phyloP scores from a whole-genome alignment of 371 early-diverging fungal species.

The Smittium culicis region DNA sequence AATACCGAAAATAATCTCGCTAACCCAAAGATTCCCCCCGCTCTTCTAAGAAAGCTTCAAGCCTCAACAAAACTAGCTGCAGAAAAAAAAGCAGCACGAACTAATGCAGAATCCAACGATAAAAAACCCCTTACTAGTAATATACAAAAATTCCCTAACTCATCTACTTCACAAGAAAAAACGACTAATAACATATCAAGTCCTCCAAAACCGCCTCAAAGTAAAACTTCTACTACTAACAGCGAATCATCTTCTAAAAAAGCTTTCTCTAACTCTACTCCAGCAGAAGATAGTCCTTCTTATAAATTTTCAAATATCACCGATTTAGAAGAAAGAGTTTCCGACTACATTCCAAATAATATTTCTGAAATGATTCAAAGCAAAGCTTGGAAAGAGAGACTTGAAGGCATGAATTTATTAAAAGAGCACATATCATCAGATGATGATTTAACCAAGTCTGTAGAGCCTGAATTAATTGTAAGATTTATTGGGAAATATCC shows the following conservation, averaged over 20 bases:
- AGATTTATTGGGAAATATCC: slow-evolving; percentile 65
- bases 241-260: background rate
- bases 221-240: background rate
- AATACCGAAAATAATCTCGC: slow-evolving; percentile 29
- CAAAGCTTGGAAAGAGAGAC: slow-evolving; percentile 71
- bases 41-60: slow-evolving; percentile 31
- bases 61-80: slow-evolving; percentile 43
- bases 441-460: slow-evolving; percentile 23
- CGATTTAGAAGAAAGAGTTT: slow-evolving; percentile 46
- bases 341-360: slow-evolving; percentile 42
- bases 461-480: slow-evolving; percentile 74
- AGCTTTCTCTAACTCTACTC: slow-evolving; percentile 10
- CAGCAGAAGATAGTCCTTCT: slow-evolving; percentile 46
- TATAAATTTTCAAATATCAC: slow-evolving; percentile 45
- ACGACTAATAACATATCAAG: background rate
- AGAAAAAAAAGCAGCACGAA: slow-evolving; percentile 43
- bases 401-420: slow-evolving; percentile 70
- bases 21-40: slow-evolving; percentile 29
- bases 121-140: slow-evolving; percentile 32
- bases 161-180: slow-evolving; percentile 28
- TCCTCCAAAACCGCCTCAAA: background rate
- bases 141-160: slow-evolving; percentile 31
- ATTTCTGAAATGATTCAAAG: slow-evolving; percentile 48
- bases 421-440: slow-evolving; percentile 41
- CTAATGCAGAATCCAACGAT: slow-evolving; percentile 35